A percentile compares a stretch with the other conserved stretches of the same genome.
These are phyloP conservation scores for Lachnellula subtilissima DNA, from an alignment of 2,329 filamentous ascomycete genomes.

Conservation along the genomic window DNA sequence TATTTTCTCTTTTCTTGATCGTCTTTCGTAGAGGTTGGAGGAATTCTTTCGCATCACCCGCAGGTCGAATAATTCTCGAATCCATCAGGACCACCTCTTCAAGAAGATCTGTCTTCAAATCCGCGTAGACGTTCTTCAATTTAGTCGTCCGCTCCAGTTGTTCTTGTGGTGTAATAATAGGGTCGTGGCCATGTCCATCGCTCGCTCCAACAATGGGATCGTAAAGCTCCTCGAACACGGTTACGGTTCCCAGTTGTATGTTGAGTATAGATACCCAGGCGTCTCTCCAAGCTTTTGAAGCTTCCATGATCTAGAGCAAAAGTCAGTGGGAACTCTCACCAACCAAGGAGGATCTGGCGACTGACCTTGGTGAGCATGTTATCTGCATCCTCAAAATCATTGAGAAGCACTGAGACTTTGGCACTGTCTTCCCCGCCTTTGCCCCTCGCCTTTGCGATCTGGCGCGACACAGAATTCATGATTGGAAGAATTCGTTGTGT, in stretches of 20 bases:
- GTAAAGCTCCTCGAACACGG: constrained; percentile 69
- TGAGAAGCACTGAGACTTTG: constrained; percentile 68
- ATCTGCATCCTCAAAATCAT: constrained; percentile 77
- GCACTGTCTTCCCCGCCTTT: constrained; percentile 68
- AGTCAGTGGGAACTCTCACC: constrained; percentile 4
- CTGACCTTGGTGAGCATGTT: constrained; percentile 66
- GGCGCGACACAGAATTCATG: constrained; percentile 70
- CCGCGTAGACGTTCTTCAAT: constrained; percentile 63
- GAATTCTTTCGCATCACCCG: constrained; percentile 61
- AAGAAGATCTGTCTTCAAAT: constrained; percentile 65
- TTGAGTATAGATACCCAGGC: constrained; percentile 69
- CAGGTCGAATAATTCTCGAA: constrained; percentile 62
- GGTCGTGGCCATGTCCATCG: constrained; percentile 49
- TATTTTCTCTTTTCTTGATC: constrained; percentile 81
- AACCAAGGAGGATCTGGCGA: constrained; percentile 8
- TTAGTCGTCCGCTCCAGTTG: constrained; percentile 61
- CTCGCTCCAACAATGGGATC: constrained; percentile 67
- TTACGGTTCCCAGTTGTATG: constrained; percentile 61
- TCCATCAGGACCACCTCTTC: constrained; percentile 70
- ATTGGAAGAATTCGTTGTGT: constrained; percentile 24
- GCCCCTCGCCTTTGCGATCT: constrained; percentile 67
- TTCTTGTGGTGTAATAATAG: constrained; percentile 55
- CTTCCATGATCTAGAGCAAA: constrained; percentile 61
- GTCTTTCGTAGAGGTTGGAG: constrained; percentile 72
- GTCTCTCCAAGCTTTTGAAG: constrained; percentile 71